phyloP scores from a whole-genome alignment of 257 asterid species.

The Ocimum tenuiflorum region DNA sequence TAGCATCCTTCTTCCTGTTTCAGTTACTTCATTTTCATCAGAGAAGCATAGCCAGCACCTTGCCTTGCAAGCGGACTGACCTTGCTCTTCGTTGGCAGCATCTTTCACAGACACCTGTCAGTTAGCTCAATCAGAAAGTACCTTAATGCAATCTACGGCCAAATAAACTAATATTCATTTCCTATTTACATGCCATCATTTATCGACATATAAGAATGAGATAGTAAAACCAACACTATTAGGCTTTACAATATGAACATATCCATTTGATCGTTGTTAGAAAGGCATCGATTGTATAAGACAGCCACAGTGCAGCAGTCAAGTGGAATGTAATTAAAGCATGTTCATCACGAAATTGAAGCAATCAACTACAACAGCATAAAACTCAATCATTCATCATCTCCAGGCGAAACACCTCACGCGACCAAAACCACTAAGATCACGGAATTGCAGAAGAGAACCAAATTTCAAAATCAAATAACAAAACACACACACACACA shows the following conservation, averaged over 20 bases:
- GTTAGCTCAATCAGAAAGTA: slow-evolving; percentile 3
- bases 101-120: slow-evolving; percentile 45
- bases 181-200: neutral
- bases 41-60: slow-evolving; percentile 74
- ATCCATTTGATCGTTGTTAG: neutral
- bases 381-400: neutral
- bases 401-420: neutral
- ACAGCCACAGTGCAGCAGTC: neutral
- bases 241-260: neutral
- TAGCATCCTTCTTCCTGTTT: slow-evolving; percentile 73
- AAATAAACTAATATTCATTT: neutral
- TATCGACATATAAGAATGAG: neutral
- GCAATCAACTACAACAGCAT: neutral
- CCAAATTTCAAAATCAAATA: neutral
- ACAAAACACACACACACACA: neutral
- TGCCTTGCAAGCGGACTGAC: slow-evolving; percentile 48
- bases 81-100: slow-evolving; percentile 53
- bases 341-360: neutral
- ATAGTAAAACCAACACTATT: slow-evolving; percentile 1
- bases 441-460: no score
- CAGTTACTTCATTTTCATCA: slow-evolving; percentile 79
- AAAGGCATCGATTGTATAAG: neutral
- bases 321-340: neutral
- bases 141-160: slow-evolving; percentile 5
- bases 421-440: neutral